A percentile compares a stretch with the other conserved stretches of the same genome.
These are phyloP conservation scores for Amphichorda felina DNA, from an alignment of 2,329 filamentous ascomycete genomes.

Conservation along the genomic window DNA sequence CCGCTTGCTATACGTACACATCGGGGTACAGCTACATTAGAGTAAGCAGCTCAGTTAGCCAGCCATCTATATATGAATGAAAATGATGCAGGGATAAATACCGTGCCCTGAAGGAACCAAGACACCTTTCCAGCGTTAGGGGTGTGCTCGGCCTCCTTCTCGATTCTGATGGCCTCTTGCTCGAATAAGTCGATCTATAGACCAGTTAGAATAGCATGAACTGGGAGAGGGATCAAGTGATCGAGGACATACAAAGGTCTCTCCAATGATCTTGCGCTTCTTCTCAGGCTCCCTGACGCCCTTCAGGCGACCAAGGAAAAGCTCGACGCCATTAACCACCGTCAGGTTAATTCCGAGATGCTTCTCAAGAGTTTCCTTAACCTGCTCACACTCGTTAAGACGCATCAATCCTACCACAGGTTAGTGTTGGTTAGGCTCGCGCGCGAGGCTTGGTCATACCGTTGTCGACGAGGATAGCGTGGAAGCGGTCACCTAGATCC, in stretches of 20 bases:
- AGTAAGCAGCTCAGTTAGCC: slow-evolving; percentile 23
- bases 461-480: slow-evolving; percentile 72
- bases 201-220: too few species aligned
- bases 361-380: slow-evolving; percentile 66
- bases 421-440: slow-evolving; percentile 1
- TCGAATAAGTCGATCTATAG: slow-evolving; percentile 69
- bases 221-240: too few species aligned
- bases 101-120: slow-evolving; percentile 84
- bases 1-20: too few species aligned
- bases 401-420: slow-evolving; percentile 48
- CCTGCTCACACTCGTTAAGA: slow-evolving; percentile 70
- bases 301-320: slow-evolving; percentile 65
- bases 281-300: slow-evolving; percentile 71
- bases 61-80: not conserved
- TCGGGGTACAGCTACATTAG: too few species aligned
- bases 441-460: slow-evolving; percentile 27
- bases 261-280: slow-evolving; percentile 86
- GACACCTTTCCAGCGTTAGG: slow-evolving; percentile 62
- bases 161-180: slow-evolving; percentile 58
- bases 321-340: slow-evolving; percentile 66
- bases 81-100: slow-evolving; percentile 11
- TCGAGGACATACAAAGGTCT: too few species aligned
- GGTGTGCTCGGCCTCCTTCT: slow-evolving; percentile 56
- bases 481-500: slow-evolving; percentile 70
- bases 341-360: slow-evolving; percentile 86